Evolutionary conservation across 768 basidiomycete genomes (phyloP), one percentile per base, ranked within the genome.

Genomic region (Auricularia sp.): DNA sequence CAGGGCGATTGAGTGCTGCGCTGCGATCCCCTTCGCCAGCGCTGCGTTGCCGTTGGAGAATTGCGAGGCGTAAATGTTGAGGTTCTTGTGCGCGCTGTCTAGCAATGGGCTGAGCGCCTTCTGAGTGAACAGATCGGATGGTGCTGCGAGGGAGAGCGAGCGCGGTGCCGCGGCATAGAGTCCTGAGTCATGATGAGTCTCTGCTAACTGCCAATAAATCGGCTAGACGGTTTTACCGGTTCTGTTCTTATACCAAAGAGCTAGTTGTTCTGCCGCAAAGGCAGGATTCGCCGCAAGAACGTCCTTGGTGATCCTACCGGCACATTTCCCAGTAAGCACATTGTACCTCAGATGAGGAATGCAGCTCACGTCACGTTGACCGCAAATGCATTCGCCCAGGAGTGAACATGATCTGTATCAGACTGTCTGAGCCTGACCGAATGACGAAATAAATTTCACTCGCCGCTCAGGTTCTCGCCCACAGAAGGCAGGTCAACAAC

Each of bases 211-310:
- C 1, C 10, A n/a, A 1, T 18, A 35, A 21, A 3, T 11, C 7
- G 10, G 10, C 39, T 62, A 12, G 23, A 29, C 29, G 29, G 0
- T 29, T 8, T 29, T 23, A 65, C 64, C 64, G 16, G 65, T 64
- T 18, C 65, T 53, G 44, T 66, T 66, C 21, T 63, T n/a, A 33
- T 64, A 66, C 65, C 65, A 66, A 18, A 64, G 63, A 12, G 56
- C 64, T 11, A 36, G 34, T 54, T 67, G 66, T 53, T 67, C 59
- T 5, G 64, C 51, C 1, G 63, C 35, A 39, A 67, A 65, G 11
- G 66, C 64, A 10, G 47, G 58, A n/a, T 66, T 66, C 3, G 54
- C 36, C 5, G 33, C 16, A 10, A 66, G 56, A 29, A 36, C 62
- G 36, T 66, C 65, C 36, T 43, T 54, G 23, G 65, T 63, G 29